phyloP scores from a whole-genome alignment of 1,139 yeast species.

The Suhomyces ambrosiae region DNA sequence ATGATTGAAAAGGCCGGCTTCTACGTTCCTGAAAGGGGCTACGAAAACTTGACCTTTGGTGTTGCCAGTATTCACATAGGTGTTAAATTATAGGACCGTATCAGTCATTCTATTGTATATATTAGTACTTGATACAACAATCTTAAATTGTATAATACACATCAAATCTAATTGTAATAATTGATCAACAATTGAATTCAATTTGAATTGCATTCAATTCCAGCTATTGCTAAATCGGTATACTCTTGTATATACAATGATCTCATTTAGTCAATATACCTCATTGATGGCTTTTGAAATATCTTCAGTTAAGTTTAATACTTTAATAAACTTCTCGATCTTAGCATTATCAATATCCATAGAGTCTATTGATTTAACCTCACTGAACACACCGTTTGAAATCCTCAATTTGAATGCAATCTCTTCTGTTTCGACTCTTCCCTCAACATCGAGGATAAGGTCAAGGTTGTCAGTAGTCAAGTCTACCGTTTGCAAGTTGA shows the following conservation, averaged over 20 bases:
- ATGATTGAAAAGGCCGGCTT: constrained; percentile 98
- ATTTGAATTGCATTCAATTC: too few relatives aligned
- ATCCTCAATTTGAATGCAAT: constrained; percentile 28
- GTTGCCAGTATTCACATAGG: constrained; percentile 97
- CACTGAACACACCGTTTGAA: constrained; percentile 32
- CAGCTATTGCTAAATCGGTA: too few relatives aligned
- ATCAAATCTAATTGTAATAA: too few relatives aligned
- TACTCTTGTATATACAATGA: too few relatives aligned
- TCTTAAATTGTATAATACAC: background rate
- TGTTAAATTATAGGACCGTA: constrained; percentile 59
- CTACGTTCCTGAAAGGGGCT: constrained; percentile 81
- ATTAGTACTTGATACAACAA: constrained; percentile 5
- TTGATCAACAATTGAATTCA: too few relatives aligned
- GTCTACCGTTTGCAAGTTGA: constrained; percentile 31
- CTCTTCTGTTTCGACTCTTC: constrained; percentile 18
- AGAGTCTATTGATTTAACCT: constrained; percentile 17
- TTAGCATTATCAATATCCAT: constrained; percentile 25
- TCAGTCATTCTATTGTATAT: constrained; percentile 9
- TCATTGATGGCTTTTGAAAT: constrained; percentile 15
- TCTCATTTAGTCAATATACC: constrained; percentile 2
- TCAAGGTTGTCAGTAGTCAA: constrained; percentile 26
- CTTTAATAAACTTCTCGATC: constrained; percentile 24
- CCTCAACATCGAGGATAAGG: constrained; percentile 26
- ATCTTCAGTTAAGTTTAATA: constrained; percentile 39
- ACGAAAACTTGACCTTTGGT: constrained; percentile 94